These are phyloP conservation scores for Corymbia maculata DNA, from an alignment of 345 rosid species.

Conservation along the genomic window DNA sequence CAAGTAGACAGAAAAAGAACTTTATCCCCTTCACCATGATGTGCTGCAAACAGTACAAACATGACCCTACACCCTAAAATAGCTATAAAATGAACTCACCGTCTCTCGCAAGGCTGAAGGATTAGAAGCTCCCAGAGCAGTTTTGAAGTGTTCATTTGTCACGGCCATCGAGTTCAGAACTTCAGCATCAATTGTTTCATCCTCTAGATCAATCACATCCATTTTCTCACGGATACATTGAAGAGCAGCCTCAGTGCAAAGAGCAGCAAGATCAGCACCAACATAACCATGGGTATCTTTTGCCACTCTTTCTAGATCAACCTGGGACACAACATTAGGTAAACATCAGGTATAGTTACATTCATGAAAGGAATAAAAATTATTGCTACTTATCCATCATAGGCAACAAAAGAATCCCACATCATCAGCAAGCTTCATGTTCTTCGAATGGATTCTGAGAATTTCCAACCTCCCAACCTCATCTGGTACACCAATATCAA, in stretches of 20 bases:
- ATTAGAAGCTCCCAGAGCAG: conserved; percentile 24
- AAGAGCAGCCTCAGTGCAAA: conserved; percentile 93
- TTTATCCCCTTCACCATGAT: not conserved
- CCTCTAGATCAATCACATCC: conserved; percentile 95
- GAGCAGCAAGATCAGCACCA: conserved; percentile 94
- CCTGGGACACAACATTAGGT: conserved; percentile 19
- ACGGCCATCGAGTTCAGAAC: conserved; percentile 89
- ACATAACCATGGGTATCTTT: conserved; percentile 93
- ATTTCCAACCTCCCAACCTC: conserved; percentile 95
- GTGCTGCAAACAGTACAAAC: not conserved
- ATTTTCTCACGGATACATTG: conserved; percentile 96
- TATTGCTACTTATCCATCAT: not conserved
- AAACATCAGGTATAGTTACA: not conserved
- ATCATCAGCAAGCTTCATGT: conserved; percentile 90
- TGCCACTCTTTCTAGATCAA: conserved; percentile 77
- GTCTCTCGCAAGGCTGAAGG: conserved; percentile 11
- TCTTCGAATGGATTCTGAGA: conserved; percentile 90
- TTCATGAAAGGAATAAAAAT: not conserved
- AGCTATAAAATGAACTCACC: not conserved
- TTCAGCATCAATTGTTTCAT: conserved; percentile 85
- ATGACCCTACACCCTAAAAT: not conserved
- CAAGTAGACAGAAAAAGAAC: not conserved
- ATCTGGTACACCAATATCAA: conserved; percentile 93
- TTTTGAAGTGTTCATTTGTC: conserved; percentile 77
- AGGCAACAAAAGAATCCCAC: conserved; percentile 9